Evolutionary conservation across 805 yeast genomes (phyloP).

Genomic region (Spathaspora arborariae): DNA sequence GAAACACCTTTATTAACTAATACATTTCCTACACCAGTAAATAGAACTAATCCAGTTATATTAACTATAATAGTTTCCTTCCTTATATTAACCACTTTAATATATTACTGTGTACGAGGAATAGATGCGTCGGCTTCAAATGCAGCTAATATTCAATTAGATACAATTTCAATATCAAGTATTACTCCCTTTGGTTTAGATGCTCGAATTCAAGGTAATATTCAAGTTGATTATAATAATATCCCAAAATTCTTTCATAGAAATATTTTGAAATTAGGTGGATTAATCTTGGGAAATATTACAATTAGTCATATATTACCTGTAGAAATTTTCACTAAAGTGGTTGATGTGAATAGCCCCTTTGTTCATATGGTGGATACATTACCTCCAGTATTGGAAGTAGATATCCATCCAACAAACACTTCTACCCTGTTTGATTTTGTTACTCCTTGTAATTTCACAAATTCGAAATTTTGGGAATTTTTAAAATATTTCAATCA

Average conservation of each 20-base stretch:
- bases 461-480: conserved; percentile 15
- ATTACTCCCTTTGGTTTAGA: conserved; percentile 25
- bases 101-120: not conserved
- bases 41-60: not conserved
- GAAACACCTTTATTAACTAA: not conserved
- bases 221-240: conserved; percentile 25
- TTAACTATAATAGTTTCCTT: not conserved
- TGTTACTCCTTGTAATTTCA: conserved; percentile 16
- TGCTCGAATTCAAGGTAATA: conserved; percentile 22
- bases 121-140: conserved; percentile 3
- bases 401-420: conserved; percentile 17
- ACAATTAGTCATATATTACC: conserved; percentile 17
- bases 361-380: conserved; percentile 22
- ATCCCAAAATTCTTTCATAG: conserved; percentile 20
- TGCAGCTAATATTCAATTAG: conserved; percentile 20
- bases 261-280: conserved; percentile 16
- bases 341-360: conserved; percentile 7
- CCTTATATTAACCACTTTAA: not conserved
- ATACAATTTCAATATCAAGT: conserved; percentile 20
- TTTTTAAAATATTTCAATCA: conserved; percentile 15
- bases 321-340: conserved; percentile 17
- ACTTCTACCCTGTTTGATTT: conserved; percentile 24
- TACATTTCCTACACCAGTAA: not conserved
- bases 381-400: conserved; percentile 21
- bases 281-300: conserved; percentile 21